Evolutionary conservation across 495 filamentous ascomycete species (phyloP).

Genomic region (Xylaria nigripes): DNA sequence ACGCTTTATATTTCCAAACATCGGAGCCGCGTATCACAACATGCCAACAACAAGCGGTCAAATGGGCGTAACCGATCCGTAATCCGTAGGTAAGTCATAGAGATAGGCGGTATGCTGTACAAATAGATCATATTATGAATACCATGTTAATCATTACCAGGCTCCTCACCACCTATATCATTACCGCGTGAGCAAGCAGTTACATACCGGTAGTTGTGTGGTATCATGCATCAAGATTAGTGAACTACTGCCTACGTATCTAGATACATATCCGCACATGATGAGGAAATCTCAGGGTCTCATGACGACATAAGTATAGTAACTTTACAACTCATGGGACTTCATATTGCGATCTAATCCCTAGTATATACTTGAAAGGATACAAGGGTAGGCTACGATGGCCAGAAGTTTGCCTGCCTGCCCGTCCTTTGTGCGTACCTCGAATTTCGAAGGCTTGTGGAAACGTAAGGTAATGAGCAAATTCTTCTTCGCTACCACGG

Average conservation of each 20-base stretch:
- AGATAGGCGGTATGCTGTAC: background rate
- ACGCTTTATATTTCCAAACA: background rate
- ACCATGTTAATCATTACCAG: background rate
- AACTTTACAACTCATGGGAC: too few species aligned
- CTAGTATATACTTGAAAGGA: too few species aligned
- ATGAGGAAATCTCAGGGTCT: too few species aligned
- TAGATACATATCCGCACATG: too few species aligned
- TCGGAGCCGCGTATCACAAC: background rate
- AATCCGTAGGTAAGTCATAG: background rate
- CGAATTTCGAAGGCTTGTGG: too few species aligned
- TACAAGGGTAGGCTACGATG: too few species aligned
- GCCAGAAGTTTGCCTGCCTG: too few species aligned
- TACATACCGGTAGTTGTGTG: too few species aligned
- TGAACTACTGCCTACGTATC: too few species aligned
- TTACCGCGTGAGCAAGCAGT: background rate
- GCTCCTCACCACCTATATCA: background rate
- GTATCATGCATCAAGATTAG: background rate
- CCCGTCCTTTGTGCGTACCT: too few species aligned
- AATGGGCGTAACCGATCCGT: background rate
- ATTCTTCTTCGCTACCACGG: background rate
- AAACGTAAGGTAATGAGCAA: background rate
- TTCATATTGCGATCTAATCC: too few species aligned
- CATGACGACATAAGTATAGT: too few species aligned
- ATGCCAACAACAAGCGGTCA: background rate
- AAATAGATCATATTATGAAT: background rate